A percentile compares a stretch with the other conserved stretches of the same genome.
Evolutionary conservation across 768 basidiomycete genomes (phyloP).

Genomic region (Psilocybe cyanescens): DNA sequence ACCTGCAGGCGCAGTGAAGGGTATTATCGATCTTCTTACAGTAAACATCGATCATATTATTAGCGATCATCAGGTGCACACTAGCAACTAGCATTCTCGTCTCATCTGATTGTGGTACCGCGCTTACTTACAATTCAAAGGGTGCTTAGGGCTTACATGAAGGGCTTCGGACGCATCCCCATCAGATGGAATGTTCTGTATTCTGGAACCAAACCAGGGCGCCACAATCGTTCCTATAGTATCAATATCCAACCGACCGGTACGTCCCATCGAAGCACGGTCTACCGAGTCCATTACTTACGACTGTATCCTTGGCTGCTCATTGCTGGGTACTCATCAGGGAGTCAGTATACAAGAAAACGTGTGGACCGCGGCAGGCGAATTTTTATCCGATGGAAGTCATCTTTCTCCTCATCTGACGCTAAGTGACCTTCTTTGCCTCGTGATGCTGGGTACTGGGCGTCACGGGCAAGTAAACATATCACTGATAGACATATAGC

Average conservation of each 20-base stretch:
- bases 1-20: constrained; percentile 1
- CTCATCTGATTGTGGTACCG: background rate
- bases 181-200: background rate
- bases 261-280: background rate
- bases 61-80: constrained; percentile 1
- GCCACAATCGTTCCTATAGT: background rate
- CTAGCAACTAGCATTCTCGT: background rate
- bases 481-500: background rate
- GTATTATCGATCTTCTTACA: background rate
- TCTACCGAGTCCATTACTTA: background rate
- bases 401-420: background rate
- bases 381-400: background rate
- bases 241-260: background rate
- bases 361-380: background rate
- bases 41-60: background rate
- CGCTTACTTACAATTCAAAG: background rate
- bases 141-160: background rate
- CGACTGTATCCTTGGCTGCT: background rate
- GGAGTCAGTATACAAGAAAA: background rate
- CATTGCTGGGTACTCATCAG: background rate
- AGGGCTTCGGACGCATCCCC: background rate
- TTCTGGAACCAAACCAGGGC: background rate
- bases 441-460: background rate
- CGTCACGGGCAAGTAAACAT: background rate
- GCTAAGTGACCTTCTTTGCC: background rate